These are phyloP conservation scores for Candida golubevii DNA, from an alignment of 805 yeast species.

Conservation along the genomic window DNA sequence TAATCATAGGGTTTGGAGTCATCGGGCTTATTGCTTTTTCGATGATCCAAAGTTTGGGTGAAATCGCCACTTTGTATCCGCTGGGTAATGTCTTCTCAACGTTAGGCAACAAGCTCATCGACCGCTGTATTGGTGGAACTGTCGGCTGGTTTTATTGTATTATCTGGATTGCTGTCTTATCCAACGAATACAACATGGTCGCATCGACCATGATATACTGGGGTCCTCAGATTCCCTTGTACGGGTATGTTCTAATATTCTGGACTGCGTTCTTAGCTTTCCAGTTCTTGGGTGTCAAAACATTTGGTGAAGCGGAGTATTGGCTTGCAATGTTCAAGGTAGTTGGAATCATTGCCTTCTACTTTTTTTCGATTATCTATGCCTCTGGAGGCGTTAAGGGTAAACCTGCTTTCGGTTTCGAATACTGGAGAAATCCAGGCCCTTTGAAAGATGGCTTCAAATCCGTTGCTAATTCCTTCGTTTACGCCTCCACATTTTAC, in stretches of 20 bases:
- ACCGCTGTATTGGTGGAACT: constrained; percentile 55
- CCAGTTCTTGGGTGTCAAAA: constrained; percentile 48
- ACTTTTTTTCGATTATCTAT: constrained; percentile 46
- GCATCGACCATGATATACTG: constrained; percentile 48
- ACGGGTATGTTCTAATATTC: constrained; percentile 52
- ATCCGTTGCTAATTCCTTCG: constrained; percentile 54
- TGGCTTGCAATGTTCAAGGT: constrained; percentile 49
- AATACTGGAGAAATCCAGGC: constrained; percentile 42
- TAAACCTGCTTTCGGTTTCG: constrained; percentile 36
- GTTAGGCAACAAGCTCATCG: constrained; percentile 47
- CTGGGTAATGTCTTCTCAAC: constrained; percentile 50
- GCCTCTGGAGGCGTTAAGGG: constrained; percentile 43
- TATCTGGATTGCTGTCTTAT: constrained; percentile 52
- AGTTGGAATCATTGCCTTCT: constrained; percentile 44
- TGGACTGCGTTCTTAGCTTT: constrained; percentile 49
- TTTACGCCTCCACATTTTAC: constrained; percentile 56
- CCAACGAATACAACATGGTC: constrained; percentile 52
- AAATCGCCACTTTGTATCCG: constrained; percentile 50
- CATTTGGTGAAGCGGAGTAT: constrained; percentile 56
- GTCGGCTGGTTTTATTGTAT: constrained; percentile 51
- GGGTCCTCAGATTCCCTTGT: constrained; percentile 49
- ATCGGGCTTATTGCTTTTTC: constrained; percentile 50
- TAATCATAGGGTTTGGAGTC: constrained; percentile 48
- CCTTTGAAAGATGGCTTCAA: constrained; percentile 46
- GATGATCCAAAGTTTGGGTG: constrained; percentile 56